Percentiles rank a stretch among this genome's conserved stretches.
Evolutionary conservation across 768 basidiomycete species (phyloP).

Genomic region (Leccinum truebloodii): DNA sequence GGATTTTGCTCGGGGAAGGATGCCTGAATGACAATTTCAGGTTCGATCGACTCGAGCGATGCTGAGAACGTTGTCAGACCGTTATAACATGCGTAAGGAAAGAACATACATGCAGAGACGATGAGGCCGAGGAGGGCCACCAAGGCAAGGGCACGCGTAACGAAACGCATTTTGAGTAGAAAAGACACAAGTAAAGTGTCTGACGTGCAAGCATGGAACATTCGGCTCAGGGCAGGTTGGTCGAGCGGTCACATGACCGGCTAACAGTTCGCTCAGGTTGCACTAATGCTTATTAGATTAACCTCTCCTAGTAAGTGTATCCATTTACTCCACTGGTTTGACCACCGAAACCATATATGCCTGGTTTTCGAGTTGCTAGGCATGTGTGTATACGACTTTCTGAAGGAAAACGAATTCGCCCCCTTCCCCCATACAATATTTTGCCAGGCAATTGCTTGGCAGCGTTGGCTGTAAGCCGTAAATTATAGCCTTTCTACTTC

Average conservation of each 20-base stretch:
- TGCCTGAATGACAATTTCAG: constrained; percentile 54
- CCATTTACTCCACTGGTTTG: constrained; percentile 91
- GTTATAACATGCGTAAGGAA: background rate
- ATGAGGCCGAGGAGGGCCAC: constrained; percentile 31
- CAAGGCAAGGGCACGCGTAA: constrained; percentile 30
- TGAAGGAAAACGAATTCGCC: constrained; percentile 96
- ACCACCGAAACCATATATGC: constrained; percentile 97
- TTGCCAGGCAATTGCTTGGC: constrained; percentile 71
- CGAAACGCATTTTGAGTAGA: constrained; percentile 34
- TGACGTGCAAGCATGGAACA: constrained; percentile 12
- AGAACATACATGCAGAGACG: constrained; percentile 32
- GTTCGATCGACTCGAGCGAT: constrained; percentile 41
- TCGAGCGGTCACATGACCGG: constrained; percentile 17
- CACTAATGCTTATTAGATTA: background rate
- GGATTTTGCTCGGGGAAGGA: constrained; percentile 71
- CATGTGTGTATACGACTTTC: constrained; percentile 97
- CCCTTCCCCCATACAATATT: constrained; percentile 98
- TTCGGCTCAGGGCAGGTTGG: constrained; percentile 29
- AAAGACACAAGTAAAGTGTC: background rate
- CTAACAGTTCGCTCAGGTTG: background rate
- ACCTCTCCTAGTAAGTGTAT: constrained; percentile 90
- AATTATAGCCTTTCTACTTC: constrained; percentile 6
- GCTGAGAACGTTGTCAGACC: constrained; percentile 18
- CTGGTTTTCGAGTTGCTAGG: constrained; percentile 94
- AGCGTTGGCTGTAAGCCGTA: constrained; percentile 89